Base-by-base conservation (phyloP, 1,139 yeast genomes). In the Debaryomyces psychrophilus region DNA sequence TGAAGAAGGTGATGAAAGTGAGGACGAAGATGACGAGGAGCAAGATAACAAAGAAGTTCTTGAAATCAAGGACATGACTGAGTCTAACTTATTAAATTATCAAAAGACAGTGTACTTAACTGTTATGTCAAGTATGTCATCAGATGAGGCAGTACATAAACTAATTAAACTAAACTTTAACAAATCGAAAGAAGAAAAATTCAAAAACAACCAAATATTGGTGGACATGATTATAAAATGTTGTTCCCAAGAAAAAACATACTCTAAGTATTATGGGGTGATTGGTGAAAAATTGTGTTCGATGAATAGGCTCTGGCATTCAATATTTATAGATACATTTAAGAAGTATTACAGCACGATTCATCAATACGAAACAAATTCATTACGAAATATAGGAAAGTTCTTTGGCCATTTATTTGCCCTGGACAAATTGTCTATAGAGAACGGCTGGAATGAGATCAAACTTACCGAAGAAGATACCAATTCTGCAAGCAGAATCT, bases 81-180 rank as follows among this genome's bases (percentile, higher is more conserved):
- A 85, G 45, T 67, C 83, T 1, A 83, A 82, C 33, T 64, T 83
- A 31, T 70, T 82, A 2, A 81, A 81, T 43, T 80, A 81, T 53
- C 87, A 90, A 53, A 87, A 90, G 58, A 79, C 80, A 1, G 87
- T 92, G 2, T 92, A 92, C 57, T 70, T 90, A 40, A 85, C 95
- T 0, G 72, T 93, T 26, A 90, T 89, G 87, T 89, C 97, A n/a
- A 85, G 97, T 46, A 81, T 92, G 83, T 85, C 96, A 1, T 84
- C 93, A 2, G 96, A 90, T 55, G 99, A 93, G 70, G 95, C 96
- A 0, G 90, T 89, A 0, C 98, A 92, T 64, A 92, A 92, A 62
- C 67, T 93, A 9, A 57, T 88, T 37, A 78, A 77, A 57, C 60
- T 85, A 14, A 65, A 73, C 4, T 62, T 76, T 2, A 62, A 68